Evolutionary conservation across 345 rosid genomes (phyloP), one percentile per base, ranked within the genome.

Genomic region (Aegle marmelos): DNA sequence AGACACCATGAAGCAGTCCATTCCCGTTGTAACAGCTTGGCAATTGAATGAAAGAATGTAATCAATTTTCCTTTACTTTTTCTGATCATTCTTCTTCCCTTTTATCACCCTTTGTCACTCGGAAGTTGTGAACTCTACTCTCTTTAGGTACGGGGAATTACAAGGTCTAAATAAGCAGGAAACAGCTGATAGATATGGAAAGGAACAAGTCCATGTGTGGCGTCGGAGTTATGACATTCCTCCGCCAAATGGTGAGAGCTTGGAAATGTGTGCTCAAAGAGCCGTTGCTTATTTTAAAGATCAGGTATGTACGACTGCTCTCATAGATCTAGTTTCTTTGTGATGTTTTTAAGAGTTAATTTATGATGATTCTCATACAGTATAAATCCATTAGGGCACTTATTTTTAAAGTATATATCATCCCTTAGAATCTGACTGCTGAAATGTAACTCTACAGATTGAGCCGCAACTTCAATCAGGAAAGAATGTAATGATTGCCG

Each of bases 21-120:
- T 97, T 76, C 93, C 99, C 0, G 99, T 97, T 59, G 66, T 90
- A 79, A 86, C 92, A 14, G 93, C 94, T 86, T 97, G 98, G 98
- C 98, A 97, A 72, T 82, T 97, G 70, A 94, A 97, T 77, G 99
- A 94, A 88, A 91, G 98, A 90, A 96, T 96, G 98, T 96, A 94
- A 85, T 33, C 8, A 48, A 14, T 6, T 37, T 36, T 24, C 6
- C 56, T 71, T 24, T 80, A 34, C 67, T 62, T 27, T 80, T 80
- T 70, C 61, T 50, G 31, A 71, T 34, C 67, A 11, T 30, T 36
- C 62, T 37, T 60, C 73, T 71, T 24, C 69, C 68, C 1, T 24
- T 31, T 27, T 28, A 57, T 53, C 21, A 13, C 70, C 61, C 48
- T 64, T 74, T 62, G 53, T 39, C 25, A 28, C 54, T 10, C 24